A percentile compares a stretch with the other conserved stretches of the same genome.
Conservation (phyloP, 2,329 filamentous ascomycete genomes). For the Thermothelomyces thermophilus region DNA sequence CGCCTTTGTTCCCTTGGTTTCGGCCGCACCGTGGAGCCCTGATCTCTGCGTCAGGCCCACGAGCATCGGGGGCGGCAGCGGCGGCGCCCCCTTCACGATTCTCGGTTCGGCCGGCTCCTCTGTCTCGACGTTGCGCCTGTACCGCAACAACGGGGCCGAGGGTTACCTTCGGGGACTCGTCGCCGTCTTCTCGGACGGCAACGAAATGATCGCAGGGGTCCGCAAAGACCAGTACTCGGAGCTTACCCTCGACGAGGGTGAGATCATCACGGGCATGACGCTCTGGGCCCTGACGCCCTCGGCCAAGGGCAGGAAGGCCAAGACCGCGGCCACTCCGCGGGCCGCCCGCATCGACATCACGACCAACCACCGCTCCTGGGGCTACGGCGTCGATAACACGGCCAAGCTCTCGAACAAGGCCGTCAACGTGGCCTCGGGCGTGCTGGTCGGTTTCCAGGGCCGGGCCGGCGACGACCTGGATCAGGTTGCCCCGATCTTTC, state of each 20-base stretch:
- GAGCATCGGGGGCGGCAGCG: not conserved
- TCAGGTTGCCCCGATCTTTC: conserved; percentile 6
- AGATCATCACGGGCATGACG: not conserved
- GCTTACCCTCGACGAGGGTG: not conserved
- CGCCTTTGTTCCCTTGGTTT: not conserved
- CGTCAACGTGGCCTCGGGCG: conserved; percentile 7
- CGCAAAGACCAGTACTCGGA: conserved; percentile 5
- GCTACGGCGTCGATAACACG: conserved; percentile 9
- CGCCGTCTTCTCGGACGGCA: conserved; percentile 7
- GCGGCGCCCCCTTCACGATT: conserved; percentile 6
- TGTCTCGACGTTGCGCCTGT: not conserved
- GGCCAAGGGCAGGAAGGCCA: not conserved
- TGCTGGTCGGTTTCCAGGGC: conserved; percentile 11
- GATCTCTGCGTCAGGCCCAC: conserved; percentile 1
- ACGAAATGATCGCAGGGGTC: not conserved
- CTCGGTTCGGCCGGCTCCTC: conserved; percentile 1
- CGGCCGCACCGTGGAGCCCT: not conserved
- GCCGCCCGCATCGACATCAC: conserved; percentile 8
- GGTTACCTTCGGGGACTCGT: conserved; percentile 2
- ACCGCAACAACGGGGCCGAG: conserved; percentile 4
- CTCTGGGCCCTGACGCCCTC: not conserved
- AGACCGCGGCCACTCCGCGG: not conserved
- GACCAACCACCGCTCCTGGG: conserved; percentile 2
- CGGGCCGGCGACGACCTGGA: conserved; percentile 4
- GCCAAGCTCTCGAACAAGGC: conserved; percentile 3